phyloP scores from a whole-genome alignment of 2,329 filamentous ascomycete genomes.

The Talaromyces sp. region DNA sequence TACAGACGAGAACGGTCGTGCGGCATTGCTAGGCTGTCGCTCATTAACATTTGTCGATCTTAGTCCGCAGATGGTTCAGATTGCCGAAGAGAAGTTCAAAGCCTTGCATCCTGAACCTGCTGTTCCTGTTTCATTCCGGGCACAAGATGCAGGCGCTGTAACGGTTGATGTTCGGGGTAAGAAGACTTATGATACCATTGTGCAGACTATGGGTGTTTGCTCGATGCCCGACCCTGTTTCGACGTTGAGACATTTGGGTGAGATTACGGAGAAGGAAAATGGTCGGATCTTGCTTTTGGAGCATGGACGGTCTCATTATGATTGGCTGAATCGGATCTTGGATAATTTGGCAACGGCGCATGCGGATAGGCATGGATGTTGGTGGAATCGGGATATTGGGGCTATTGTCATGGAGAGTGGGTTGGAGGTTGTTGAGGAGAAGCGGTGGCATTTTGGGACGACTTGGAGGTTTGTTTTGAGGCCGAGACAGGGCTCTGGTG shows the following conservation, averaged over 20 bases:
- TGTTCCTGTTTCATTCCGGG: slow-evolving; percentile 33
- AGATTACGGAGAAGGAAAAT: slow-evolving; percentile 40
- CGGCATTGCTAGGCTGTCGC: slow-evolving; percentile 38
- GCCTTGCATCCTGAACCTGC: slow-evolving; percentile 32
- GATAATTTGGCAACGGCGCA: slow-evolving; percentile 52
- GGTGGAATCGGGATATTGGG: slow-evolving; percentile 57
- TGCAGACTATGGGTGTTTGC: slow-evolving; percentile 56
- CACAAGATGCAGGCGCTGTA: slow-evolving; percentile 40
- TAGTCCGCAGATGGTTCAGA: slow-evolving; percentile 51
- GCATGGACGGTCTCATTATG: slow-evolving; percentile 52
- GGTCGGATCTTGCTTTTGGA: slow-evolving; percentile 53
- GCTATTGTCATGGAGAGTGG: slow-evolving; percentile 51
- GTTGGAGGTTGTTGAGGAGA: slow-evolving; percentile 50
- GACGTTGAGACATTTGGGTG: slow-evolving; percentile 45
- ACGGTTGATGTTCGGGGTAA: slow-evolving; percentile 19
- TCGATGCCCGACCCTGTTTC: slow-evolving; percentile 48
- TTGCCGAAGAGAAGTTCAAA: slow-evolving; percentile 49
- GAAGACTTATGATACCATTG: slow-evolving; percentile 45
- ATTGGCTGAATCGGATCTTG: slow-evolving; percentile 51
- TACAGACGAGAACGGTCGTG: slow-evolving; percentile 34
- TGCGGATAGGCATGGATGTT: slow-evolving; percentile 55
- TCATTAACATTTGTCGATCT: slow-evolving; percentile 53
- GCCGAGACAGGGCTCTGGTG: slow-evolving; percentile 25
- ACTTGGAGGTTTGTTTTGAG: slow-evolving; percentile 49
- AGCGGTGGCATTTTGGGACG: slow-evolving; percentile 52